Base-by-base conservation (phyloP, 345 rosid species). In the Acer saccharum region DNA sequence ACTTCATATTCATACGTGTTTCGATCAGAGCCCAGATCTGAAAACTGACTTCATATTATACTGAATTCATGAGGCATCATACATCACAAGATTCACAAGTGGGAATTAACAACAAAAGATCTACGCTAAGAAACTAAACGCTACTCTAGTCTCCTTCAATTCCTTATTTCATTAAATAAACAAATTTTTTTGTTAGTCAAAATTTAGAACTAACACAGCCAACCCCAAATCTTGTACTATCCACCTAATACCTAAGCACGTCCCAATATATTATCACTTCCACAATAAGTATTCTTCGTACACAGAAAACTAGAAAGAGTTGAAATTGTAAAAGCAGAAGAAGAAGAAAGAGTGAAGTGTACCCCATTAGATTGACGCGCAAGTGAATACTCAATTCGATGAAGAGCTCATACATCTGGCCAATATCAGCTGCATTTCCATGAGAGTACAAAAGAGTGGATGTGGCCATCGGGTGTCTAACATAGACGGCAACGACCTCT, bases 341-440 rank as follows among this genome's bases (percentile, higher is more conserved):
- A 57, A 68, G 29, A 46, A 71, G 20, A n/a, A 71, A 67, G 65
- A 14, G 71, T 60, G 67, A 62, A 69, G 50, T 21, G 64, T 87
- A 93, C 99, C 99, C 98, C 95, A 93, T 81, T 71, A 95, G 83
- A 89, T 95, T 95, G 84, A 95, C 96, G 43, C 96, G 87, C 84
- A 95, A 86, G 85, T 88, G 98, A 78, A 93, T 87, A 88, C 99
- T 95, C 57, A 95, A 85, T 82, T 95, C 98, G 83, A 90, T 66
- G 91, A 95, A 95, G 81, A 95, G 97, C 91, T 95, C 98, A 71
- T 95, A 93, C 98, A 95, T 90, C 97, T 95, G 98, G 3, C 98
- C 98, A 62, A 95, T 87, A 87, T 95, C 98, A 74, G 98, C 89
- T 23, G 98, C 98, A 72, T 95, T 95, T 2, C 98, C 98, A 41